Evolutionary conservation across 164 flowering plant genomes (phyloP).

Genomic region (Akebia trifoliata): DNA sequence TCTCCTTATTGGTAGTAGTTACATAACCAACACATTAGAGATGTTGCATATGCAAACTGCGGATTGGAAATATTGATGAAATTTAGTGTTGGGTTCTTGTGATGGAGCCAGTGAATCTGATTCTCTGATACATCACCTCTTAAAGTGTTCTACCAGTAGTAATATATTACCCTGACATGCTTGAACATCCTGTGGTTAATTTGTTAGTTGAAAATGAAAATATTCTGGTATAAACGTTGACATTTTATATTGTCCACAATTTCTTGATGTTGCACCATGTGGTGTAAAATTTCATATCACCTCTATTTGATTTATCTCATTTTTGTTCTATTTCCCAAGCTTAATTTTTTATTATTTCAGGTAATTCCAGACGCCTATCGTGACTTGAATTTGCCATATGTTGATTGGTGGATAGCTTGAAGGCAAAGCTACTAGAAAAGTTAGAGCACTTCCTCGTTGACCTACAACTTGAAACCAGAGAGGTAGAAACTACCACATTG

Average conservation of each 20-base stretch:
- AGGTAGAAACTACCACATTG: conserved; percentile 13
- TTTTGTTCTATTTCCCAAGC: background rate
- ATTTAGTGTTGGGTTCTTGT: background rate
- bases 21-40: no score
- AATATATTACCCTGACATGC: background rate
- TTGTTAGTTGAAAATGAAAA: background rate
- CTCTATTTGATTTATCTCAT: background rate
- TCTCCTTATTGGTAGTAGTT: background rate
- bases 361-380: conserved; percentile 8
- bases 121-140: background rate
- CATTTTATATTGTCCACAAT: background rate
- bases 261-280: background rate
- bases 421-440: background rate
- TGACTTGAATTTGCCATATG: conserved; percentile 2
- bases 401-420: background rate
- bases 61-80: background rate
- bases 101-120: background rate
- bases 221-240: background rate
- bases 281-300: no score
- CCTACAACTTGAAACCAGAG: conserved; percentile 18
- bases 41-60: background rate
- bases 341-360: background rate
- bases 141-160: background rate
- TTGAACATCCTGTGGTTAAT: background rate
- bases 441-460: background rate